Percentiles rank a stretch among this genome's conserved stretches.
phyloP scores from a whole-genome alignment of 805 yeast species.

The Candida rishiriensis region DNA sequence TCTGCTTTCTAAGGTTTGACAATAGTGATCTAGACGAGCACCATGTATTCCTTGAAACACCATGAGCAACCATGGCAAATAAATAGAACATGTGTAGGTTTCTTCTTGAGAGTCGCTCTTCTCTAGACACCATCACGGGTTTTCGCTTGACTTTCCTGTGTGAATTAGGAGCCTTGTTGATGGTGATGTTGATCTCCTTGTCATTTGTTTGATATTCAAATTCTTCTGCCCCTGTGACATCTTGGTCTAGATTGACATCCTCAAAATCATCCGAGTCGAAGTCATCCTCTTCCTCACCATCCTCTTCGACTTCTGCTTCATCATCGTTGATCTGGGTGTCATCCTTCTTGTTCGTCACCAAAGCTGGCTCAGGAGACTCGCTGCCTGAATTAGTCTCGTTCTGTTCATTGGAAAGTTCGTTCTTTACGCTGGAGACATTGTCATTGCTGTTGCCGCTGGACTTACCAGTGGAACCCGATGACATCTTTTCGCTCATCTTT shows the following conservation, averaged over 20 bases:
- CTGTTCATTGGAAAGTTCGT: too few relatives aligned
- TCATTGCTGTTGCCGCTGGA: too few relatives aligned
- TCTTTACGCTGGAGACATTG: too few relatives aligned
- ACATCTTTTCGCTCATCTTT: too few relatives aligned
- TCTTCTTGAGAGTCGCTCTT: slow-evolving; percentile 51
- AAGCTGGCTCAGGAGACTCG: too few relatives aligned
- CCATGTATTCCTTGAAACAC: slow-evolving; percentile 70
- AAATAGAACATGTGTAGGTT: slow-evolving; percentile 56
- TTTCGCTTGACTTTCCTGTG: slow-evolving; percentile 26
- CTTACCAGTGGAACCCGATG: too few relatives aligned
- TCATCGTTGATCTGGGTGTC: not conserved
- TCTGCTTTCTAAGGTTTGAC: slow-evolving; percentile 34
- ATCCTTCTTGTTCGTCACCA: too few relatives aligned
- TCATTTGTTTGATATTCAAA: slow-evolving; percentile 7
- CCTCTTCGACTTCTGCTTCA: not conserved
- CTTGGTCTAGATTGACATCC: slow-evolving; percentile 30
- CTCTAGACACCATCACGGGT: slow-evolving; percentile 39
- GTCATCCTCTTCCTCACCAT: slow-evolving; percentile 23
- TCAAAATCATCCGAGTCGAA: slow-evolving; percentile 38
- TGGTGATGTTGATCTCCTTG: slow-evolving; percentile 20
- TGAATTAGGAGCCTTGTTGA: slow-evolving; percentile 12
- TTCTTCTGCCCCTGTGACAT: not conserved
- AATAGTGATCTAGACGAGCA: slow-evolving; percentile 47
- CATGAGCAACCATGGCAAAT: slow-evolving; percentile 60
- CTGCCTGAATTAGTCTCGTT: too few relatives aligned